Base-by-base conservation (phyloP, 164 flowering plant genomes). In the Kingdonia uniflora region DNA sequence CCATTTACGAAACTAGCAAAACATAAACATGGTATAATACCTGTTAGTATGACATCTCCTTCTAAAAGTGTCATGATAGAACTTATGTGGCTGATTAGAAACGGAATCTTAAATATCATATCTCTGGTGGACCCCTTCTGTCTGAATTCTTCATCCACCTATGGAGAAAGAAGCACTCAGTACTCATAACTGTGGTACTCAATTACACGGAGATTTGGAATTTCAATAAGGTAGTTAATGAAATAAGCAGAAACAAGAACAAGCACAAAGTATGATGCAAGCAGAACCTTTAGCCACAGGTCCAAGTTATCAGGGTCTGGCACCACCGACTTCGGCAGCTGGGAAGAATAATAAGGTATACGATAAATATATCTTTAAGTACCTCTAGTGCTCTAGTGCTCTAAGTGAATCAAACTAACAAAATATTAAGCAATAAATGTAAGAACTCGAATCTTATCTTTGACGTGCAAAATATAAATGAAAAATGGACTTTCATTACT, bases 11-110 rank as follows among this genome's bases (percentile, higher is more conserved):
- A 29, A 29, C 35, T 3, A 29, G 35, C 35, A 4, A 29, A 29
- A 29, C 22, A 47, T 13, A 22, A 6, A 16, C 6, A 24, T 20
- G 25, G 42, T 20, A 29, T 13, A 40, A 51, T 80, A 86, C 99
- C 99, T 72, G 99, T 94, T 51, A 94, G 74, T 55, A 94, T 89
- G 47, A 94, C 92, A 71, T 94, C 99, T 61, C 99, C 99, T 76
- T 94, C 96, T 53, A 85, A 58, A 72, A 94, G 96, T 0, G 99
- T 94, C 82, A 94, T 81, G 55, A 82, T 60, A 29, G 96, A 89
- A 61, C 97, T 94, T 64, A 94, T 89, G 71, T 89, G 82, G 81
- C 99, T 94, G 53, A 94, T 71, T 51, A 94, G 84, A 71, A 52
- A 85, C 12, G 99, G 99, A 54, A 94, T 71, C 76, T 79, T 84